phyloP scores from a whole-genome alignment of 169 alveolate genomes.

The Plasmodium coatneyi region DNA sequence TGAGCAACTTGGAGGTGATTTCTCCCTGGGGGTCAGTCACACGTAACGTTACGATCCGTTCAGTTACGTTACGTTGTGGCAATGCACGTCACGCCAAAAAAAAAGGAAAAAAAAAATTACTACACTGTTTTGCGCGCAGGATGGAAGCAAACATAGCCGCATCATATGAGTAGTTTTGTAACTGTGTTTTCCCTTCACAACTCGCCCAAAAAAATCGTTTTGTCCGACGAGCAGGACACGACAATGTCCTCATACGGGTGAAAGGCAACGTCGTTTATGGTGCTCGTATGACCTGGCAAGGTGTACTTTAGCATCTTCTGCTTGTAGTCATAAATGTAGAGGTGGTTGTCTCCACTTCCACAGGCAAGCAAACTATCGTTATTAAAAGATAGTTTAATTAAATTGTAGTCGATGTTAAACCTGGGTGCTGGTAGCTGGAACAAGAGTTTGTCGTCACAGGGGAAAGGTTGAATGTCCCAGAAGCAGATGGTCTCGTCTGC shows the following conservation, averaged over 20 bases:
- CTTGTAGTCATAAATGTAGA: conserved; percentile 82
- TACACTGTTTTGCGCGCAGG: not conserved
- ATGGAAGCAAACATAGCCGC: not conserved
- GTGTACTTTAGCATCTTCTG: conserved; percentile 80
- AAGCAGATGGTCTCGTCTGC: conserved; percentile 86
- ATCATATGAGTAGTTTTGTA: not conserved
- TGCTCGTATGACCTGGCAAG: conserved; percentile 88
- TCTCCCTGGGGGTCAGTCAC: not conserved
- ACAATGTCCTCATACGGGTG: conserved; percentile 87
- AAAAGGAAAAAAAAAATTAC: not conserved
- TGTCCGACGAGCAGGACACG: conserved; percentile 87
- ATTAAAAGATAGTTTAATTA: conserved; percentile 85
- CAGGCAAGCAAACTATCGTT: conserved; percentile 78
- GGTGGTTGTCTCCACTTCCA: conserved; percentile 87
- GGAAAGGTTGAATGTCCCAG: conserved; percentile 88
- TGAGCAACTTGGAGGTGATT: not conserved
- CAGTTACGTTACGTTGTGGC: not conserved
- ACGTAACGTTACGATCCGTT: not conserved
- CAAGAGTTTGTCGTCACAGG: conserved; percentile 28
- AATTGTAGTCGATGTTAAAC: conserved; percentile 87
- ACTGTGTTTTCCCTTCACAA: conserved; percentile 7
- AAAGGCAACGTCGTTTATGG: conserved; percentile 87
- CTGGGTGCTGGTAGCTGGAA: conserved; percentile 20
- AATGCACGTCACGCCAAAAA: not conserved
- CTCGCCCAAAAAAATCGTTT: conserved; percentile 86